Evolutionary conservation across 1,139 yeast species (phyloP), one percentile per base, ranked within the genome.

Genomic region (Saccharomyces hybrid): DNA sequence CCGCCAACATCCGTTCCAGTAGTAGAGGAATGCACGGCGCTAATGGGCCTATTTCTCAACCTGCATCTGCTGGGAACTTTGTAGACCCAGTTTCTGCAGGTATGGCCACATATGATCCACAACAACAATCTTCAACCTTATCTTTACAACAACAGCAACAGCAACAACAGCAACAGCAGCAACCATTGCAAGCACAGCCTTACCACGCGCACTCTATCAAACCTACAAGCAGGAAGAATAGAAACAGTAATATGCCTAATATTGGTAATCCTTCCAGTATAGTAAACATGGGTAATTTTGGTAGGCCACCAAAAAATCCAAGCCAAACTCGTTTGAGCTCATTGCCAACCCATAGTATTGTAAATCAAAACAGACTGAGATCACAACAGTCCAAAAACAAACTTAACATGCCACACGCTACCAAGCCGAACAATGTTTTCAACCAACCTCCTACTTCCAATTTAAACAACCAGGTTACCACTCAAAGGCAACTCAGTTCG

Each of bases 151-250:
- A 19, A 19, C 23, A 19, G 4, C 23, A 51, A 26, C 62, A 19
- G 23, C 23, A 19, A 19, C 23, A 19, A 19, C 23, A 51, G 34
- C 47, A 53, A 26, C 56, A 52, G 13, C 62, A 60, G 42, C 27
- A n/a, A 29, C 13, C 44, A 2, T 5, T 19, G 3, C 44, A 38
- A 4, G 3, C 11, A 38, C 44, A 38, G 3, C 25, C 44, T 38
- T 38, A 16, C 25, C 65, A 62, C 25, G 56, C 59, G n/a, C 65
- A 67, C 51, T 58, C 63, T 8, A 60, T 68, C 51, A 69, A 69
- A 55, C 69, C 70, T 25, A 67, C 71, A 2, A 69, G 72, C 53
- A 67, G 73, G 51, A 70, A 70, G 54, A 68, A 69, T 50, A 67
- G 72, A 60, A 57, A 60, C 28, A 68, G 71, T 51, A 64, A 66